Base-by-base conservation (phyloP, 2,329 filamentous ascomycete species). In the Penicillium occitanis region DNA sequence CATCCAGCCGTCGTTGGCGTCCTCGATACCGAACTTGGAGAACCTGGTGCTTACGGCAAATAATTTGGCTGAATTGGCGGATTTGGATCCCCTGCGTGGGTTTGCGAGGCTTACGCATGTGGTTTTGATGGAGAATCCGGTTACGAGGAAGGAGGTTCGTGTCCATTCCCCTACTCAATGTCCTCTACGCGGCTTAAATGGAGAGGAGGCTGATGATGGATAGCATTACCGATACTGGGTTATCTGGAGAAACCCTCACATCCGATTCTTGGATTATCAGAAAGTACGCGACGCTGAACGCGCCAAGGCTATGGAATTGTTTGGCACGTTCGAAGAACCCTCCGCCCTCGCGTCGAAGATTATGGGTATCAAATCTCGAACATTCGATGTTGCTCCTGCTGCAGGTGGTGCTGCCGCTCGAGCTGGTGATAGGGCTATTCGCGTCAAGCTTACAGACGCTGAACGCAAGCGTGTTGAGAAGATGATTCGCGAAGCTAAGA, bases 201-300 rank as follows among this genome's bases (percentile, higher is more conserved):
- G 19, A 11, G 33, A 44, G 2, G 14, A 17, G 5, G 35, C 14
- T 57, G 33, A 57, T 37, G 37, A 46, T 28, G n/a, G 13, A 7
- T 63, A 97, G 92, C 83, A 97, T 80, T 99, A 98, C 81, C 90
- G 95, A 63, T 90, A 90, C 77, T 99, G 92, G 90, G 83, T 97
- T 33, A 86, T 99, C 68, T 97, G 91, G 90, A 87, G 90, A 69
- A 92, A 91, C 76, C 93, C 92, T 0, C 86, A 85, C 4, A 88
- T 99, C 51, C 89, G 94, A 53, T 98, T 97, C 79, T 85, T 99
- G 59, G 95, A 99, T 80, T 97, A 92, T 77, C 85, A 88, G 72
- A 97, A 96, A 80, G 93, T 99, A 60, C 96, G 92, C 79, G 88
- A 95, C 69, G 88, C 86, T 0, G 95, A 99, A 84, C 88, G 93